These are phyloP conservation scores for Barbarea vulgaris DNA, from an alignment of 345 rosid genomes.

Conservation along the genomic window DNA sequence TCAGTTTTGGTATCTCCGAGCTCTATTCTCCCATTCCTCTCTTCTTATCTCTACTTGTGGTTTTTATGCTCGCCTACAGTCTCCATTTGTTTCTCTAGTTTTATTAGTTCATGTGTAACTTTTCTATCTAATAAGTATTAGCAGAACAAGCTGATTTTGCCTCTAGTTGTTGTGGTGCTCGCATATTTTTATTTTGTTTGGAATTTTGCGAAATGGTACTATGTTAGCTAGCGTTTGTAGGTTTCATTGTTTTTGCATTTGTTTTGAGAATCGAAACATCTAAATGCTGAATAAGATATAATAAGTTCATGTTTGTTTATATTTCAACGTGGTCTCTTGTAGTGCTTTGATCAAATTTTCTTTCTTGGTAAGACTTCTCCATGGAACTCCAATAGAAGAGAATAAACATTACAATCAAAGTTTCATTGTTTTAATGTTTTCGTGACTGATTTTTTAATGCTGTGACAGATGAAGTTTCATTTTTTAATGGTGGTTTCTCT, in stretches of 20 bases:
- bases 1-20: too few species aligned
- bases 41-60: not conserved
- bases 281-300: not conserved
- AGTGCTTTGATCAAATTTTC: slow-evolving; percentile 24
- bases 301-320: slow-evolving; percentile 10
- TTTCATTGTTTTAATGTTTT: not conserved
- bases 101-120: not conserved
- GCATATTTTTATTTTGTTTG: not conserved
- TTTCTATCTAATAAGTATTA: not conserved
- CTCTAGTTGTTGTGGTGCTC: not conserved
- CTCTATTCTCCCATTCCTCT: not conserved
- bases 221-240: not conserved
- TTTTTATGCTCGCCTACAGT: not conserved
- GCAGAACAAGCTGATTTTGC: not conserved
- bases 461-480: slow-evolving; percentile 51
- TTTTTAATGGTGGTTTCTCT: slow-evolving; percentile 70
- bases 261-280: not conserved
- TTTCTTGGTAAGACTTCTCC: not conserved
- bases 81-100: not conserved
- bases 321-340: slow-evolving; percentile 5
- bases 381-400: not conserved
- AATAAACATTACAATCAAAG: not conserved
- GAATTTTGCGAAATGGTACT: not conserved
- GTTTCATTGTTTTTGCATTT: not conserved
- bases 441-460: not conserved